These are phyloP conservation scores for Quercus phellos DNA, from an alignment of 331 rosid genomes.

Conservation along the genomic window DNA sequence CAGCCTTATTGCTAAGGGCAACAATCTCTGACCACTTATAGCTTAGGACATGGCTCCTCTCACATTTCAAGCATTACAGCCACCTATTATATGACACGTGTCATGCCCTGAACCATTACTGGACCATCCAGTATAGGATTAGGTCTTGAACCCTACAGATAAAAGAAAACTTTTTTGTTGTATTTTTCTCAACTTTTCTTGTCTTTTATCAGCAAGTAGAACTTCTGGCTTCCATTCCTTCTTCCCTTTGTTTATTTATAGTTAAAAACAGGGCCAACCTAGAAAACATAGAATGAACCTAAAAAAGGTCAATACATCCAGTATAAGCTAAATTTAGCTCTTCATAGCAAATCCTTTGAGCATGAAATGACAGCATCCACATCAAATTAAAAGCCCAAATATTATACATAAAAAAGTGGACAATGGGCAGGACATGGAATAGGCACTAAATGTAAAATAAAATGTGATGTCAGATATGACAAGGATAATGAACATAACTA, in stretches of 20 bases:
- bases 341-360: not conserved
- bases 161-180: slow-evolving; percentile 12
- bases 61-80: slow-evolving; percentile 19
- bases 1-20: slow-evolving; percentile 2
- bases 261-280: slow-evolving; percentile 9
- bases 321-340: not conserved
- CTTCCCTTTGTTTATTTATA: slow-evolving; percentile 21
- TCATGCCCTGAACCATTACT: slow-evolving; percentile 23
- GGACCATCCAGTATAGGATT: slow-evolving; percentile 31
- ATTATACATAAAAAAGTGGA: not conserved
- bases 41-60: slow-evolving; percentile 29
- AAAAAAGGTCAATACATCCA: not conserved
- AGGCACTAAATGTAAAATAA: not conserved
- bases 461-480: not conserved
- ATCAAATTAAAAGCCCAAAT: not conserved
- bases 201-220: slow-evolving; percentile 19
- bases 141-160: slow-evolving; percentile 16
- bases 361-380: not conserved
- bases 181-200: slow-evolving; percentile 14
- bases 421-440: not conserved
- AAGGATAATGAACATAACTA: no score
- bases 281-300: slow-evolving; percentile 2
- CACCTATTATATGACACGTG: slow-evolving; percentile 25
- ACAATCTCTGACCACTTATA: slow-evolving; percentile 17
- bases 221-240: slow-evolving; percentile 15